Evolutionary conservation across 2,329 filamentous ascomycete genomes (phyloP).

Genomic region (Raffaelea arxii): DNA sequence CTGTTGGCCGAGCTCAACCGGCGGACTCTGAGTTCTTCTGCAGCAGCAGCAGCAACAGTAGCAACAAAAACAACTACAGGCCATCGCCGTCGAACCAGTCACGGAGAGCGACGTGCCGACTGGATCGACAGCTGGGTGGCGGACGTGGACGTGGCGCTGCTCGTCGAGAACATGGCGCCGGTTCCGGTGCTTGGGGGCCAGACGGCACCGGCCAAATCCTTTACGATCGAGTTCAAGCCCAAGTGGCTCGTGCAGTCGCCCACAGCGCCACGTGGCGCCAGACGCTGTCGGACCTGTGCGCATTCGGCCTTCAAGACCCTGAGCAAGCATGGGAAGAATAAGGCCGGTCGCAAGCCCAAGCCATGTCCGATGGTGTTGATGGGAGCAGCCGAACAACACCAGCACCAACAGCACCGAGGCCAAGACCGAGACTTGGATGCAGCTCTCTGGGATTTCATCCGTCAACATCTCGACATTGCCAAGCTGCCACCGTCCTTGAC

Average conservation of each 20-base stretch:
- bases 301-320: slow-evolving; percentile 23
- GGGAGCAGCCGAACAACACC: neutral
- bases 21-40: too few relatives aligned
- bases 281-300: slow-evolving; percentile 68
- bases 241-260: slow-evolving; percentile 77
- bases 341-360: slow-evolving; percentile 10
- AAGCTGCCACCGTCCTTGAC: slow-evolving; percentile 23
- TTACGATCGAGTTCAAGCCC: slow-evolving; percentile 66
- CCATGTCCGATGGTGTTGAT: slow-evolving; percentile 14
- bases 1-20: slow-evolving; percentile 33
- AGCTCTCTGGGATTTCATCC: slow-evolving; percentile 14
- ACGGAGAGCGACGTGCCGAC: slow-evolving; percentile 22
- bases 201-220: neutral
- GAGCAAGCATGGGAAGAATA: neutral
- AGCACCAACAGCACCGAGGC: neutral
- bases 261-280: slow-evolving; percentile 52
- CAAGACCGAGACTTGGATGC: slow-evolving; percentile 4
- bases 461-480: slow-evolving; percentile 26
- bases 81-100: neutral
- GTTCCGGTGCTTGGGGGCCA: slow-evolving; percentile 10
- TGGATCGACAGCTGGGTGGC: slow-evolving; percentile 41
- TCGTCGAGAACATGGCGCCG: slow-evolving; percentile 65
- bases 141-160: slow-evolving; percentile 53
- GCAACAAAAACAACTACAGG: too few relatives aligned
- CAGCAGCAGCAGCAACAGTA: too few relatives aligned